Percentiles rank a stretch among this genome's conserved stretches.
Evolutionary conservation across 768 basidiomycete genomes (phyloP).

Genomic region (Amanita thiersii): DNA sequence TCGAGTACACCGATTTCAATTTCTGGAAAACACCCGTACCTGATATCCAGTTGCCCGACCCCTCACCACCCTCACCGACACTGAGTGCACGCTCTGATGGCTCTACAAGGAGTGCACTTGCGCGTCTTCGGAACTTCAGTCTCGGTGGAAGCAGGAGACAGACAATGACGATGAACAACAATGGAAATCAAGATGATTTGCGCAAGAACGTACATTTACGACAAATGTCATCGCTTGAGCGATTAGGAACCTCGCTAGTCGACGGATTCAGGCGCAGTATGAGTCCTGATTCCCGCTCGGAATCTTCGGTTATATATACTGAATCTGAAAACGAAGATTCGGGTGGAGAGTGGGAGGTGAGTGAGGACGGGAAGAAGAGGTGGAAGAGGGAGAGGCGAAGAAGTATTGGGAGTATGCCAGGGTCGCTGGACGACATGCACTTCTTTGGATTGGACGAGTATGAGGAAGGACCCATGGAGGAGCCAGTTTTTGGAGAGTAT

Average conservation of each 20-base stretch:
- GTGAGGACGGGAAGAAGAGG: conserved; percentile 26
- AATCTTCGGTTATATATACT: conserved; percentile 32
- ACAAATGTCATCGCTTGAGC: conserved; percentile 74
- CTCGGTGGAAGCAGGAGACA: conserved; percentile 40
- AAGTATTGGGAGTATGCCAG: conserved; percentile 84
- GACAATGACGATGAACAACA: conserved; percentile 7
- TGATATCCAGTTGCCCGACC: conserved; percentile 71
- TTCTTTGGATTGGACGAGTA: conserved; percentile 42
- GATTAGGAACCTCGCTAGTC: conserved; percentile 51
- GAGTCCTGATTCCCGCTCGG: conserved; percentile 49
- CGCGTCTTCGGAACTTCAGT: conserved; percentile 72
- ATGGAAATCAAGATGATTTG: conserved; percentile 13
- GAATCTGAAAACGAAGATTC: conserved; percentile 53
- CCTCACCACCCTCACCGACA: conserved; percentile 85
- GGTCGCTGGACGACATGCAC: conserved; percentile 60
- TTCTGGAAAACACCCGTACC: conserved; percentile 85
- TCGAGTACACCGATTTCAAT: conserved; percentile 95
- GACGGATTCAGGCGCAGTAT: conserved; percentile 33
- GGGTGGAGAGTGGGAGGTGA: conserved; percentile 32
- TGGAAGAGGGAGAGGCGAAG: conserved; percentile 37
- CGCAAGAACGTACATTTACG: conserved; percentile 40
- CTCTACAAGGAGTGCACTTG: conserved; percentile 63
- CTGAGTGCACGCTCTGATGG: conserved; percentile 90
- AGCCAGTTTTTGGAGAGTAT: conserved; percentile 7
- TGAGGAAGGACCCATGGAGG: conserved; percentile 13